Conservation (phyloP, 805 yeast species). For the Limtongozyma cylindracea region DNA sequence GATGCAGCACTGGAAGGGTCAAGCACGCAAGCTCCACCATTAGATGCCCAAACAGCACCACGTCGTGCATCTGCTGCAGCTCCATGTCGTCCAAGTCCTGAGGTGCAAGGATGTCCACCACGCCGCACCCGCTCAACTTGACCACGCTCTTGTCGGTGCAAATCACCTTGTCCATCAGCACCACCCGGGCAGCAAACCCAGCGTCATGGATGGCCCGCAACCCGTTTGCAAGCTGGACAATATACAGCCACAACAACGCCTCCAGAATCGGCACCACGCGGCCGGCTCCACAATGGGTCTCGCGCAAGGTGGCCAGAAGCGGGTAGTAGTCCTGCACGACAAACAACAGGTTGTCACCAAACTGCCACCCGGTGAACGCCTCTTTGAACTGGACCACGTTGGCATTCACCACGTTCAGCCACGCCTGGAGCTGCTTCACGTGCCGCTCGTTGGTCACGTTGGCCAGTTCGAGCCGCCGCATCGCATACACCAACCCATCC, state of each 20-base stretch:
- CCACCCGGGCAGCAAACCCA: conserved; percentile 16
- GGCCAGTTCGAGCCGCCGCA: conserved; percentile 39
- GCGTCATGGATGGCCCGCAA: conserved; percentile 35
- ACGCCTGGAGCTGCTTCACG: conserved; percentile 36
- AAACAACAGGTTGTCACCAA: conserved; percentile 45
- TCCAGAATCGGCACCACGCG: conserved; percentile 30
- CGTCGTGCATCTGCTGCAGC: conserved; percentile 26
- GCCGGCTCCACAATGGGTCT: conserved; percentile 9
- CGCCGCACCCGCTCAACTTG: conserved; percentile 46
- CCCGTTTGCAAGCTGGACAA: conserved; percentile 54
- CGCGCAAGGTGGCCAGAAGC: conserved; percentile 26
- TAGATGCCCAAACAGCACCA: conserved; percentile 28
- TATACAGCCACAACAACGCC: conserved; percentile 46
- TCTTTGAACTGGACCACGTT: conserved; percentile 48
- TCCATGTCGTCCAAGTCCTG: conserved; percentile 7
- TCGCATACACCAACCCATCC: conserved; percentile 56
- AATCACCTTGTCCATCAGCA: conserved; percentile 13
- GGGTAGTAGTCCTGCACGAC: conserved; percentile 77
- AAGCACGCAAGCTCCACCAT: conserved; percentile 26
- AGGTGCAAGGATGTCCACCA: conserved; percentile 33
- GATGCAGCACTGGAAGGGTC: conserved; percentile 7
- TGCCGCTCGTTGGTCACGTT: conserved; percentile 17
- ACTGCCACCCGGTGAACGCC: conserved; percentile 69
- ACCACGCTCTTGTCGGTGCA: conserved; percentile 50
- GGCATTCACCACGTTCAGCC: conserved; percentile 31